A percentile compares a stretch with the other conserved stretches of the same genome.
These are phyloP conservation scores for Aspergillus sp. DNA, from an alignment of 2,329 filamentous ascomycete species.

Conservation along the genomic window DNA sequence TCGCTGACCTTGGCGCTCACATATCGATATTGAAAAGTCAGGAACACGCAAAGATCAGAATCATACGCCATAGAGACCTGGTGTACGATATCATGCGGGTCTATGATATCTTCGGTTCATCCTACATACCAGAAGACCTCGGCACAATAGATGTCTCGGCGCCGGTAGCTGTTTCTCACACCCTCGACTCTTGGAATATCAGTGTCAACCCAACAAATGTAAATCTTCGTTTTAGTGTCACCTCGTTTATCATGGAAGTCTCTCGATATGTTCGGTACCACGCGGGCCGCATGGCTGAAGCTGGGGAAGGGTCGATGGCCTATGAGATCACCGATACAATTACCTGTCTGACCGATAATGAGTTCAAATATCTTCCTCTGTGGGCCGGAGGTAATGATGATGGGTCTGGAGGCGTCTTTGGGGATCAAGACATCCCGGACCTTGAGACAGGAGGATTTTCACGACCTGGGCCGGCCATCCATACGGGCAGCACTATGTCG, in stretches of 20 bases:
- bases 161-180: neutral
- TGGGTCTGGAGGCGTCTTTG: conserved; percentile 50
- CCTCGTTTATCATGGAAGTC: conserved; percentile 8
- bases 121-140: neutral
- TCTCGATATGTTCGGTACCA: conserved; percentile 13
- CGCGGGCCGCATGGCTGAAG: conserved; percentile 16
- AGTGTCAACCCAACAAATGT: too few relatives aligned
- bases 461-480: conserved; percentile 33
- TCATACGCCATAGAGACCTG: neutral
- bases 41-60: conserved; percentile 7
- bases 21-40: conserved; percentile 9
- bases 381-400: conserved; percentile 62
- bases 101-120: neutral
- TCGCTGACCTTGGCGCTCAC: conserved; percentile 11
- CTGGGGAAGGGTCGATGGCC: conserved; percentile 8
- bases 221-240: neutral
- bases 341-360: conserved; percentile 53
- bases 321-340: conserved; percentile 40
- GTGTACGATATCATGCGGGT: neutral
- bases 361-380: conserved; percentile 62
- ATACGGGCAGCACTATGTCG: conserved; percentile 24
- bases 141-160: neutral
- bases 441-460: conserved; percentile 36
- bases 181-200: neutral
- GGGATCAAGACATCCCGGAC: conserved; percentile 32